Evolutionary conservation across 2,329 filamentous ascomycete genomes (phyloP), one percentile per base, ranked within the genome.

Genomic region (Monilinia polystroma): DNA sequence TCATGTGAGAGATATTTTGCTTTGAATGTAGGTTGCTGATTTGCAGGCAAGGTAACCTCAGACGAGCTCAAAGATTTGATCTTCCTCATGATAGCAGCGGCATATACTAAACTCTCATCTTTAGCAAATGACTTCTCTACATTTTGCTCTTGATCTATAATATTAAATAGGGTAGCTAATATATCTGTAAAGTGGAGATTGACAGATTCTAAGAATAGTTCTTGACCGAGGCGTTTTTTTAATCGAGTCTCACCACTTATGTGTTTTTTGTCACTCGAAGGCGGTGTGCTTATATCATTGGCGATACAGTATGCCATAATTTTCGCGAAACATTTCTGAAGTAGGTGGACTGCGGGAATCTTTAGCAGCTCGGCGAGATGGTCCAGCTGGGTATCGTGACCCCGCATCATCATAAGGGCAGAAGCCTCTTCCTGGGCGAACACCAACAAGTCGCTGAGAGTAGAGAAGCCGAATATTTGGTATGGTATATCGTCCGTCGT

Each of bases 11-110:
- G 82, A 73, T 90, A 90, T 71, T 89, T 92, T 38, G 89, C 88
- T 71, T 85, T 89, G 79, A 97, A 98, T 64, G 87, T 88, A 3
- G 95, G 95, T 73, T 98, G 93, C 72, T 97, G 93, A 66, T 90
- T 91, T 14, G 89, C 82, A 3, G 92, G 90, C 10, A 97, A 80
- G 16, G 80, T 78, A 38, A 85, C 83, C 2, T 81, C 80, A 0
- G 93, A 93, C 70, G 88, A 81, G 41, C 90, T 86, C 70, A 89
- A 87, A 3, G 76, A 78, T 70, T 87, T 89, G 74, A 99, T 97
- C 38, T 86, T 82, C 20, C 81, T 80, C 78, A 96, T 84, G 41
- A 85, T 86, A 38, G 87, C 80, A 2, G 85, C 84, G 4, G 92
- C 88, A 64, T 86, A 82, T 1, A 78, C 76, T 64, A 91, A 87